Evolutionary conservation across 2,329 filamentous ascomycete genomes (phyloP), one percentile per base, ranked within the genome.

Genomic region (Huntiella savannae): DNA sequence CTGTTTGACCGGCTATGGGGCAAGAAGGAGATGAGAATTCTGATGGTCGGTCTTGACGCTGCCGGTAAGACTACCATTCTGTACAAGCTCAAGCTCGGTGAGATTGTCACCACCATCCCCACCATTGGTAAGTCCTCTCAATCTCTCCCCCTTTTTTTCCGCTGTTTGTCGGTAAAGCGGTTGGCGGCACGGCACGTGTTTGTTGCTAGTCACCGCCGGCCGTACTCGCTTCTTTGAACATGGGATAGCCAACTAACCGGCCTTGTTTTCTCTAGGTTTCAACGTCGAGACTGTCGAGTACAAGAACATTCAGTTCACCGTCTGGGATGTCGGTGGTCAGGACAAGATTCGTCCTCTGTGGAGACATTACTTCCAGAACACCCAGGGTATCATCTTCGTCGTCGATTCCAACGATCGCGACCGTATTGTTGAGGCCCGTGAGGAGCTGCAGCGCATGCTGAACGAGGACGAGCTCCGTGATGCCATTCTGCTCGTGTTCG

Each of bases 281-380:
- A 98, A 98, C 73, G 91, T 98, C 66, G 91, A 98, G 77, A 96
- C 91, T 48, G 91, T 98, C 65, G 87, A 93, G 65, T 96, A 96
- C 76, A 95, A 95, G 78, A 98, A 98, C 78, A 95, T 94, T 60
- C 86, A 94, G 66, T 98, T 98, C 76, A 96, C 88, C 65, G 91
- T 98, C 64, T 98, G 91, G 91, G 91, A 96, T 73, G 91, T 98
- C 62, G 91, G 91, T 74, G 91, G 91, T 66, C 91, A 98, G 75
- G 91, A 98, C 79, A 96, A 96, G 83, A 98, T 98, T 64, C 79
- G 91, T 66, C 91, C 91, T 62, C 74, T 98, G 62, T 98, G 91
- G 91, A 86, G 91, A 72, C 91, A 96, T 69, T 98, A 98, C 74
- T 98, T 96, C 79, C 87, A 93, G 70, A 93, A 93, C 70, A 98